Percentiles rank a stretch among this genome's conserved stretches.
These are phyloP conservation scores for Wallacemonas sp. DNA, from an alignment of 208 protist species.

Conservation along the genomic window DNA sequence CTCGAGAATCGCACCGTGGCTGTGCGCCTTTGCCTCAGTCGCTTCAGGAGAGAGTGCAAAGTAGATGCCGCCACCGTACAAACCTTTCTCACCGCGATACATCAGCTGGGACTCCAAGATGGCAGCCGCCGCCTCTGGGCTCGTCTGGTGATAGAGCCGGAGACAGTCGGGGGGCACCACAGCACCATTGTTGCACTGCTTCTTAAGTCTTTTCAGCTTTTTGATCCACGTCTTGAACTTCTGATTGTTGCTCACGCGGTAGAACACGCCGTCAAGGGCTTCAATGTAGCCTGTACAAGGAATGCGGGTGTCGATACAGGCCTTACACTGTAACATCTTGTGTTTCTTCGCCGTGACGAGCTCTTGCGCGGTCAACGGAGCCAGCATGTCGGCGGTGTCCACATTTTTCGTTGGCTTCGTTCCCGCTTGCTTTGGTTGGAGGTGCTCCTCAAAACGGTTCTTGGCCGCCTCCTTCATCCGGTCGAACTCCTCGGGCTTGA, in stretches of 20 bases:
- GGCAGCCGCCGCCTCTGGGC: neutral
- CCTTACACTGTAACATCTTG: neutral
- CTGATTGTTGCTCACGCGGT: neutral
- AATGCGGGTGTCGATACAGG: neutral
- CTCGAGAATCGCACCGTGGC: neutral
- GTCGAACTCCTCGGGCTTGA: neutral
- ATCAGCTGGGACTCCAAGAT: neutral
- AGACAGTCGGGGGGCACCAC: neutral
- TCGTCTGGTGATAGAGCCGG: neutral
- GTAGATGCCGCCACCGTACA: conserved; percentile 13
- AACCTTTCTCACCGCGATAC: neutral
- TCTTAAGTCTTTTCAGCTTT: neutral
- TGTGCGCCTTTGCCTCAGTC: neutral
- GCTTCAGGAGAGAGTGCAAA: neutral
- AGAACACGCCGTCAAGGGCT: neutral
- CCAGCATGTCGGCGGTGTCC: neutral
- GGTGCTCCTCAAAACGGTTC: neutral
- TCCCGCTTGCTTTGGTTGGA: neutral
- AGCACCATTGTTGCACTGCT: neutral
- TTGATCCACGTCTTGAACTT: neutral
- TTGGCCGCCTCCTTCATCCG: neutral
- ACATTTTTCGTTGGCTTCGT: too few relatives aligned
- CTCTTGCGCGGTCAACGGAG: neutral
- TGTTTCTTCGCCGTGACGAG: neutral
- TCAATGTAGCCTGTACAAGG: neutral